Evolutionary conservation across 1,284 basidiomycete genomes (phyloP), one percentile per base, ranked within the genome.

Genomic region (Thecaphora thlaspeos): DNA sequence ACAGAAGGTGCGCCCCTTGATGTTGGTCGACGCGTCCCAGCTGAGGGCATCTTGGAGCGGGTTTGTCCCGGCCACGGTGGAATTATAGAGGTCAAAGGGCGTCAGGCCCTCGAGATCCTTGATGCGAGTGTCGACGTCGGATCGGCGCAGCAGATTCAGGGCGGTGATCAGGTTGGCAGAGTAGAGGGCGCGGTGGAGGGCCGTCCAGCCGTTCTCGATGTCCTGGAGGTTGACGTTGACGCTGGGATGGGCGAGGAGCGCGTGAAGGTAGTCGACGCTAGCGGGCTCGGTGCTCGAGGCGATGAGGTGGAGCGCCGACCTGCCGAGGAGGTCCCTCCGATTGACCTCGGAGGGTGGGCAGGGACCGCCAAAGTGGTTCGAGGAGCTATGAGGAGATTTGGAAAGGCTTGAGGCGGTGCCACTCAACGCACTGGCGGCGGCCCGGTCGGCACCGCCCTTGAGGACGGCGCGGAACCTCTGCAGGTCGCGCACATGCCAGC

Each of bases 41-140:
- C 48, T 51, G 12, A 65, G 30, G 2, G 62, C 54, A 41, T 65
- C 59, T 7, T 57, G 36, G 7, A 48, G 44, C 0, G 73, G 74
- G 47, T 68, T 71, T 4, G 73, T 75, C 11, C 74, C 74, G 1
- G 59, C 51, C 14, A 77, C 68, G 18, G 75, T 76, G 10, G 71
- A 65, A 73, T 96, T 96, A 80, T 92, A 97, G 23, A 98, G 80
- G 73, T 98, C 94, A 64, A 93, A 93, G 0, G 92, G 86, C 0
- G 90, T 91, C 77, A 95, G 87, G 1, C 92, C 94, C 72, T 97
- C 94, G 34, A 82, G 77, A 73, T 98, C 95, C 77, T 91, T 92
- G 51, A 91, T 70, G 1, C 83, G 80, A 0, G 82, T 79, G 71
- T 97, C 91, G 18, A 85, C 85, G 70, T 94, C 90, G 24, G 82